Conservation (phyloP, 805 yeast genomes). For the Kazachstania taianensis region DNA sequence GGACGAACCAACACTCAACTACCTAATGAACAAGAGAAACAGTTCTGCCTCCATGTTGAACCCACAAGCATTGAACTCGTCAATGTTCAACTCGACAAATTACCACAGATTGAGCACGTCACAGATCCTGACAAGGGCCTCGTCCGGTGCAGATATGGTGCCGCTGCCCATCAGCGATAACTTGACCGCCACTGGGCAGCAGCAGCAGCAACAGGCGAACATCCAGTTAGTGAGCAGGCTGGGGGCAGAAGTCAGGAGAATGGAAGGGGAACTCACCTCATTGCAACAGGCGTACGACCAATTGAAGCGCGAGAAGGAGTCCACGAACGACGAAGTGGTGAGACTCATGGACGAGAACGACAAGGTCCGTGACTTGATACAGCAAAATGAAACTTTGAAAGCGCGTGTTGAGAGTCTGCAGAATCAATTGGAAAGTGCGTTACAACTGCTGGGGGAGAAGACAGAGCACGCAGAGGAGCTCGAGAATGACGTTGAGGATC, state of each 20-base stretch:
- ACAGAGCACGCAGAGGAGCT: slow-evolving; percentile 78
- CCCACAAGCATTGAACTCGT: too few relatives aligned
- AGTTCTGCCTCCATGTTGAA: slow-evolving; percentile 2
- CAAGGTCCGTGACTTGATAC: slow-evolving; percentile 29
- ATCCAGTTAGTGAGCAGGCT: slow-evolving; percentile 62
- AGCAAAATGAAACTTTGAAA: slow-evolving; percentile 28
- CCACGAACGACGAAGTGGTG: slow-evolving; percentile 59
- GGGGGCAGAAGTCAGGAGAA: slow-evolving; percentile 63
- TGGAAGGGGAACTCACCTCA: slow-evolving; percentile 68
- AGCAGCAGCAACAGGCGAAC: slow-evolving; percentile 17
- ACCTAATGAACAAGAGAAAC: slow-evolving; percentile 4
- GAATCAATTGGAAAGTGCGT: slow-evolving; percentile 41
- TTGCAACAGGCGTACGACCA: slow-evolving; percentile 52
- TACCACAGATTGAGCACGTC: slow-evolving; percentile 1
- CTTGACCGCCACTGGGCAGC: too few relatives aligned
- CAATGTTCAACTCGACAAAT: too few relatives aligned
- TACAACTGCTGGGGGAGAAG: slow-evolving; percentile 75
- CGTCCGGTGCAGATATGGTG: too few relatives aligned
- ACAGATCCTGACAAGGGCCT: background rate
- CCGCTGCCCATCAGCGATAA: too few relatives aligned
- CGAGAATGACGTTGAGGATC: slow-evolving; percentile 76
- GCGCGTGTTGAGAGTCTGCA: slow-evolving; percentile 31
- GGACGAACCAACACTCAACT: slow-evolving; percentile 18
- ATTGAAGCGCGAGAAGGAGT: slow-evolving; percentile 48
- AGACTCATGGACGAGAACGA: slow-evolving; percentile 48